Base-by-base conservation (phyloP, 805 yeast species). In the Metahyphopichia silvanorum region DNA sequence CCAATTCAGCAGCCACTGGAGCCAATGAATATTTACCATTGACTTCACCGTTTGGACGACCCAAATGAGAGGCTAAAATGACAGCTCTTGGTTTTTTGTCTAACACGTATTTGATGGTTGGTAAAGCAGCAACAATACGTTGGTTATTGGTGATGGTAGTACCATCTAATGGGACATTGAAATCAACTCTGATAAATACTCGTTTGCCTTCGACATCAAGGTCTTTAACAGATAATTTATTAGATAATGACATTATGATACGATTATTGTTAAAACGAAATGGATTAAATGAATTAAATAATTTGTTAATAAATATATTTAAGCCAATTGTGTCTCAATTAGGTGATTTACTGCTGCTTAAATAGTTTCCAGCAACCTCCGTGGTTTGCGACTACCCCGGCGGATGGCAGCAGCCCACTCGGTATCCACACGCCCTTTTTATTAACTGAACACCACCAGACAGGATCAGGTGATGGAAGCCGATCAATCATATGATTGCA, bases 81-180 rank as follows among this genome's bases (percentile, higher is more conserved):
- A 93, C 82, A 48, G 79, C 86, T 76, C 83, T 87, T 60, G 99
- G 96, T 57, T 84, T 77, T 50, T 91, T 82, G 60, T 86, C 91
- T 62, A 85, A 72, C 34, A 91, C 97, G 66, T 91, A 93, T 70
- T 94, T 68, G 74, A 93, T 93, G 51, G 99, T 91, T 66, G 99
- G 99, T 55, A 94, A 72, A 50, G 99, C 98, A 63, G 98, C 99
- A 55, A 89, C 98, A 60, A 93, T 93, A 74, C 99, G 84, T 75
- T 93, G 98, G 77, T 93, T 94, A 81, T 94, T 93, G 74, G 99
- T 94, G 76, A 93, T 93, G 63, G 82, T 89, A 57, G 77, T 78
- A 52, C 97, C 98, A 60, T 93, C 98, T 54, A 93, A 80, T 63
- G 95, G 95, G 47, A 85, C 95, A 71, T 85, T 85, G 78, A 85